Evolutionary conservation across 2,329 filamentous ascomycete species (phyloP), one percentile per base, ranked within the genome.

Genomic region (Lomentospora prolificans): DNA sequence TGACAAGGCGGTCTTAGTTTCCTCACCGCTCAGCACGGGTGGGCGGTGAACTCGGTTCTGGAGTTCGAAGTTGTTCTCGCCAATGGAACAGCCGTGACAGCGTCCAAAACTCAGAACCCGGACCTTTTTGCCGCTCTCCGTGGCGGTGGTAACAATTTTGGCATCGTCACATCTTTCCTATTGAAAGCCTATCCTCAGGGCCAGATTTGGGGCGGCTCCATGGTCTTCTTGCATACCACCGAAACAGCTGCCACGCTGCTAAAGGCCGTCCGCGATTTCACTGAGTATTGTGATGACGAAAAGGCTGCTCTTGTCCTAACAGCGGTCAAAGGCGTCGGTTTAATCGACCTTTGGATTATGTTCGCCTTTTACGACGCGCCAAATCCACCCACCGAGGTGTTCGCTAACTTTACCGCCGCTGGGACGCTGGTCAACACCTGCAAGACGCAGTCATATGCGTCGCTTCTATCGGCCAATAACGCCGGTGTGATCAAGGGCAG

Each of bases 301-400:
- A 83, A 82, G 64, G 82, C 81, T 1, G 80, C 74, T 10, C 75
- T 85, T 50, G 84, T 85, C 59, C 65, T 79, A 50, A 84, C 80
- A 0, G 50, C 28, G 8, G 50, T 75, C 14, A 72, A 72, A 0
- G 60, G 69, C 3, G 63, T 71, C 2, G 69, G 70, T 9, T 57
- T 75, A 0, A 60, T 81, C 50, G 72, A 82, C 58, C 57, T 77
- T 19, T 84, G 79, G 78, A 72, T 81, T 57, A 66, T 86, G 58
- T 85, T 85, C 65, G 64, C 82, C 33, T 85, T 82, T 69, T 85
- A 85, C 64, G 79, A 86, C 64, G 82, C 78, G 1, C 72, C 75
- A 0, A 65, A 67, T 53, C 75, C 75, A 0, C 81, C 82, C 8
- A 67, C 71, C 0, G 55, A 64, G 0, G 69, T 72, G 27, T 74